Evolutionary conservation across 1,284 basidiomycete genomes (phyloP), one percentile per base, ranked within the genome.

Genomic region (Dichomitus squalens): DNA sequence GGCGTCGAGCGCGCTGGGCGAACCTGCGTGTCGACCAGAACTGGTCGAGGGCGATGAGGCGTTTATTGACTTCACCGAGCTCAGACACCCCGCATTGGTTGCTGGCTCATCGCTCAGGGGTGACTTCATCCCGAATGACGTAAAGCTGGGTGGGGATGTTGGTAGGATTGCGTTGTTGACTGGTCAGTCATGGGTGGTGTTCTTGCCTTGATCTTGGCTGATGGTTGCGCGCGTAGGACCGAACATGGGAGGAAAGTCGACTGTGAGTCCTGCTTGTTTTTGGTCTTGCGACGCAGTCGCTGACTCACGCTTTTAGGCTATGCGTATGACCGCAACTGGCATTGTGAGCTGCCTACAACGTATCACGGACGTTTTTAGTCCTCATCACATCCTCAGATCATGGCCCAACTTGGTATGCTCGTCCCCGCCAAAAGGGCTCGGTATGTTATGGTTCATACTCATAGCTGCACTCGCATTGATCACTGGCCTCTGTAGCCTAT

Each of bases 361-460:
- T 9, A 2, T 38, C 25, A 16, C 20, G 3, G 14, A 27, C 27
- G 3, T 52, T 27, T 47, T 21, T 11, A 11, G 11, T 47, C 9
- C 49, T 60, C 25, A 41, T 33, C 20, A 40, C 12, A 23, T 31
- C 46, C 35, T n/a, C 52, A 90, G 87, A 98, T 98, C 65, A 92
- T 98, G 87, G 96, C 95, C 7, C 96, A 98, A 72, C 78, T 99
- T 18, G 97, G 97, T n/a, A 99, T 98, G 89, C 85, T 92, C 51
- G 94, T 99, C 2, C 97, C 97, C 2, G 96, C 97, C 0, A 73
- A 82, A 34, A 82, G 76, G 52, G 97, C 96, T 27, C 81, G 84
- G 90, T 92, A 64, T 56, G 80, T 70, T 33, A 14, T 29, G 27
- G 7, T 27, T 44, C 16, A 16, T 21, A 55, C 4, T 2, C 7